phyloP scores from a whole-genome alignment of 495 filamentous ascomycete species.

The Neurospora sp. region DNA sequence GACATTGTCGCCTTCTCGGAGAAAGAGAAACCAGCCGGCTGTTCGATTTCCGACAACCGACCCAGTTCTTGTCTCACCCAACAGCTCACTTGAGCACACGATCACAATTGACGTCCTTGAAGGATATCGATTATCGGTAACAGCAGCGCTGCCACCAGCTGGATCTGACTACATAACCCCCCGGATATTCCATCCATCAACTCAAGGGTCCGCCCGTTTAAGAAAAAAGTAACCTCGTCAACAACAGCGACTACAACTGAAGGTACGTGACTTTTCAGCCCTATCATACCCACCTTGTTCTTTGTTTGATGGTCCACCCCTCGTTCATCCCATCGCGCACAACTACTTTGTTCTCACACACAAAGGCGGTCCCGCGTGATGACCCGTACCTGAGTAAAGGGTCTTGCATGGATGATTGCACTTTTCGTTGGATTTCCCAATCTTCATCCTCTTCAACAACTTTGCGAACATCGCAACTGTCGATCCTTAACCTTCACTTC shows the following conservation, averaged over 20 bases:
- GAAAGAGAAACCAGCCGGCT: conserved; percentile 10
- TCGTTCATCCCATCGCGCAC: background rate
- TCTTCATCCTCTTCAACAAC: background rate
- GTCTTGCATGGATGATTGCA: background rate
- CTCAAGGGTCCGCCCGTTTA: background rate
- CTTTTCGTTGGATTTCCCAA: background rate
- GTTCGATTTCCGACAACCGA: conserved; percentile 23
- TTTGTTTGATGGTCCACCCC: background rate
- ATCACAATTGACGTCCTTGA: conserved; percentile 25
- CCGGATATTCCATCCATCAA: background rate
- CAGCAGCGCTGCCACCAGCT: conserved; percentile 30
- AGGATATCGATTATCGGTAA: conserved; percentile 16
- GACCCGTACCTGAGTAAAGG: background rate
- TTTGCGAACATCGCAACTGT: background rate
- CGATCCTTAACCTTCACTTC: background rate
- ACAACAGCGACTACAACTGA: background rate
- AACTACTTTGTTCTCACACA: background rate
- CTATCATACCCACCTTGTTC: background rate
- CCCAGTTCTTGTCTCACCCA: conserved; percentile 23
- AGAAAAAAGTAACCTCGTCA: background rate
- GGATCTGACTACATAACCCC: conserved; percentile 24
- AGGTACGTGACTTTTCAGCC: background rate
- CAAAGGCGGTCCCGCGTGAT: background rate
- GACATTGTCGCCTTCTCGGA: conserved; percentile 15
- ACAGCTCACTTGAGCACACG: conserved; percentile 10